Evolutionary conservation across 345 rosid species (phyloP).

Genomic region (Syzygium aqueum): DNA sequence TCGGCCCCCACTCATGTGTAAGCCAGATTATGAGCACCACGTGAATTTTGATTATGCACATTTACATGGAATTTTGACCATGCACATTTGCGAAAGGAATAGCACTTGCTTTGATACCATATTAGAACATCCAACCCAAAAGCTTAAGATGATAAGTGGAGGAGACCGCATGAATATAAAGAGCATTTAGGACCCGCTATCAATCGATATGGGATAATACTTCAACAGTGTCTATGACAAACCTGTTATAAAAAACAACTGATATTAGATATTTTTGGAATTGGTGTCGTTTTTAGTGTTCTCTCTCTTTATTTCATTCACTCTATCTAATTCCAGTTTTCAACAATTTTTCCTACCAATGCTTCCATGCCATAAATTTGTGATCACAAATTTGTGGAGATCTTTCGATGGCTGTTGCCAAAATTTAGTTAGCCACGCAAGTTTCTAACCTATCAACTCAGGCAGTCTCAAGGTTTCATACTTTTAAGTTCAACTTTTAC

Average conservation of each 20-base stretch:
- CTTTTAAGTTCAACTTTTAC: neutral
- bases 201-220: too few relatives aligned
- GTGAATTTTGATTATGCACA: too few relatives aligned
- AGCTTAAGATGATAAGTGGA: too few relatives aligned
- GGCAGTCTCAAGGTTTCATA: neutral
- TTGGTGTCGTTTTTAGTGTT: neutral
- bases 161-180: too few relatives aligned
- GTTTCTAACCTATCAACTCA: neutral
- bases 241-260: neutral
- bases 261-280: neutral
- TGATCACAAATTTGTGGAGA: neutral
- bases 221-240: neutral
- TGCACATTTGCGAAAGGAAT: too few relatives aligned
- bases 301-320: neutral
- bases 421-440: neutral
- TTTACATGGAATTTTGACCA: too few relatives aligned
- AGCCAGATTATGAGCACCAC: too few relatives aligned
- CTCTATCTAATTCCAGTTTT: neutral
- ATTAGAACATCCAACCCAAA: too few relatives aligned
- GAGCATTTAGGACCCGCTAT: too few relatives aligned
- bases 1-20: too few relatives aligned
- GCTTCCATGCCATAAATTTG: neutral
- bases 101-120: too few relatives aligned
- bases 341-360: neutral
- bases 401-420: neutral